phyloP scores from a whole-genome alignment of 1,284 basidiomycete species.

The Malassezia japonica region DNA sequence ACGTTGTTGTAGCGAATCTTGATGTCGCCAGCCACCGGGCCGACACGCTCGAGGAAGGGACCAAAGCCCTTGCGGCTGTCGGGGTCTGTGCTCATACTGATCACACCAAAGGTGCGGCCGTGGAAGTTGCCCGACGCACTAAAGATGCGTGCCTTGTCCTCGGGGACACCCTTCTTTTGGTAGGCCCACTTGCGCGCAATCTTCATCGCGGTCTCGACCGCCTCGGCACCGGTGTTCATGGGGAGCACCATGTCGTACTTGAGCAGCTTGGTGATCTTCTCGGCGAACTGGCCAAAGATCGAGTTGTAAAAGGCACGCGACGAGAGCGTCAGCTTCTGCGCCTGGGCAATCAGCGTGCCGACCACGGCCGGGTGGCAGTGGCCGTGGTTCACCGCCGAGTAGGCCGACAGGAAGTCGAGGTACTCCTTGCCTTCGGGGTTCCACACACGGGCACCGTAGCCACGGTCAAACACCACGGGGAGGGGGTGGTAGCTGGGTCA shows the following conservation, averaged over 20 bases:
- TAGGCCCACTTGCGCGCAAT: slow-evolving; percentile 49
- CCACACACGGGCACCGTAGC: slow-evolving; percentile 84
- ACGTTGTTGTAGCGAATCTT: slow-evolving; percentile 41
- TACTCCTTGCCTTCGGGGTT: slow-evolving; percentile 69
- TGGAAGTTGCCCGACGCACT: slow-evolving; percentile 89
- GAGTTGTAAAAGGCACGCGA: slow-evolving; percentile 95
- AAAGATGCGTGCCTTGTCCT: slow-evolving; percentile 77
- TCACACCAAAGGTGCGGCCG: slow-evolving; percentile 80
- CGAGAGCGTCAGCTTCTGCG: slow-evolving; percentile 79
- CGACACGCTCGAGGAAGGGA: slow-evolving; percentile 76
- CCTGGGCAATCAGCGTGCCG: slow-evolving; percentile 69
- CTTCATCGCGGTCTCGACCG: slow-evolving; percentile 62
- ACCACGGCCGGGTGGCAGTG: slow-evolving; percentile 92
- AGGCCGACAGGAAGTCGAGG: slow-evolving; percentile 77
- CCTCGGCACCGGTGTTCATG: slow-evolving; percentile 98
- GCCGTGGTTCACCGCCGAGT: slow-evolving; percentile 74
- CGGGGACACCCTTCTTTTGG: slow-evolving; percentile 64
- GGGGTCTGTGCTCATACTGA: slow-evolving; percentile 92
- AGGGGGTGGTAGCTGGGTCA: slow-evolving; percentile 78
- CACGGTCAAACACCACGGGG: slow-evolving; percentile 85
- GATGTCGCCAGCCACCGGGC: slow-evolving; percentile 54
- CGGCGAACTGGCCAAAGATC: slow-evolving; percentile 76
- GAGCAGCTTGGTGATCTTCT: slow-evolving; percentile 66
- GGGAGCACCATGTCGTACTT: slow-evolving; percentile 73
- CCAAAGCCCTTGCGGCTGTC: slow-evolving; percentile 80